Conservation (phyloP, 78 protist genomes). For the slime mould (Dictyostelium discoideum) region DNA sequence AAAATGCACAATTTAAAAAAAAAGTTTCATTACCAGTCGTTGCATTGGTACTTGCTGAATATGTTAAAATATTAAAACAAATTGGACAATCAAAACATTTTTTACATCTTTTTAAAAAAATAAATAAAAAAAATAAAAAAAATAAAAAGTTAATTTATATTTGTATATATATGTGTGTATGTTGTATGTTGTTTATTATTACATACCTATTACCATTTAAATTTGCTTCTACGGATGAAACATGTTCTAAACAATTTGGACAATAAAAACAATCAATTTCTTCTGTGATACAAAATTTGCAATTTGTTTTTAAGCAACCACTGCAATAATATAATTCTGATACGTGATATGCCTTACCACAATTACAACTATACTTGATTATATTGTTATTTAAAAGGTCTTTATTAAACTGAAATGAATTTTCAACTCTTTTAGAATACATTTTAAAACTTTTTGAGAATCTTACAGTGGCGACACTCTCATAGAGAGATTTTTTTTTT, state of each 20-base stretch:
- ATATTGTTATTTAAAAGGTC: background rate
- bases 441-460: background rate
- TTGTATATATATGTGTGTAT: background rate
- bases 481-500: background rate
- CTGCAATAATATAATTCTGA: slow-evolving; percentile 50
- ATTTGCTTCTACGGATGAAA: slow-evolving; percentile 34
- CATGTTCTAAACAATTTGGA: slow-evolving; percentile 64
- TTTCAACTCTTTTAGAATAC: slow-evolving; percentile 12
- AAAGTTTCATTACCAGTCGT: background rate
- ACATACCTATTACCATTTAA: slow-evolving; percentile 54
- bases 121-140: background rate
- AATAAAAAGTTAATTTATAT: background rate
- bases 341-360: slow-evolving; percentile 40
- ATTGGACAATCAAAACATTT: slow-evolving; percentile 73
- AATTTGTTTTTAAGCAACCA: slow-evolving; percentile 55
- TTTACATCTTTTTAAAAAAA: slow-evolving; percentile 47
- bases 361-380: slow-evolving; percentile 50
- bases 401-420: background rate
- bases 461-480: no score
- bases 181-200: background rate
- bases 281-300: slow-evolving; percentile 41
- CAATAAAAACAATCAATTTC: slow-evolving; percentile 62
- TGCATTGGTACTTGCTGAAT: slow-evolving; percentile 35
- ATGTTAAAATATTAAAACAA: slow-evolving; percentile 39
- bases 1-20: slow-evolving; percentile 64